Evolutionary conservation across 345 rosid genomes (phyloP), one percentile per base, ranked within the genome.

Genomic region (Kandelia obovata): DNA sequence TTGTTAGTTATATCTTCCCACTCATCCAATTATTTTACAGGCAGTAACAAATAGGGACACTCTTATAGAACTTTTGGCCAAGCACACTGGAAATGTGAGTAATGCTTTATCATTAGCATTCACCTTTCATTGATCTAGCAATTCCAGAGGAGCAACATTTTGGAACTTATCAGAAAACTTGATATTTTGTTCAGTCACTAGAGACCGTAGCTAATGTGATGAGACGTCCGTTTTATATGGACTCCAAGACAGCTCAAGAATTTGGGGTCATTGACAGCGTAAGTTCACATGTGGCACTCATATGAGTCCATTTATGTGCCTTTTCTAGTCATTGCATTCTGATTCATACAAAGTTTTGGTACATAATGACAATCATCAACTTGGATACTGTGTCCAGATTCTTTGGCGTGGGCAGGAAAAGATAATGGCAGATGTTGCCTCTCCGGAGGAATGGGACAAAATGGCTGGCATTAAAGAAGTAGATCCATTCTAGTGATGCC

Each of bases 201-300:
- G 97, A 91, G 84, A 73, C 87, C 1, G 88, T 94, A 10, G 80
- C 89, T 67, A 79, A 82, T 37, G 85, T 51, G 68, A 89, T 91
- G 90, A 87, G 69, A 78, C 77, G 87, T 61, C 92, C 91, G 17
- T 87, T 62, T 80, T 83, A 82, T 71, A 88, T 94, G 97, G 91
- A 91, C 75, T 74, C 92, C 17, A 77, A 53, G 30, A 83, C 67
- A 82, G 98, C 97, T 62, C 82, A 78, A 77, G 95, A 89, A 71
- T 94, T 89, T 74, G 98, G 98, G 34, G 95, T 91, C 75, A 78
- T 91, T 72, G 98, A 91, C 80, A 84, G 75, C 83, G 97, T 94
- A 70, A 73, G 82, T 67, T 39, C 65, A 49, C 5, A 3, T 16
- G 16, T 13, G 16, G 17, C 49, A 13, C 49, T 2, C 16, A 13